These are phyloP conservation scores for Fusarium pseudograminearum DNA, from an alignment of 2,329 filamentous ascomycete genomes.

Conservation along the genomic window DNA sequence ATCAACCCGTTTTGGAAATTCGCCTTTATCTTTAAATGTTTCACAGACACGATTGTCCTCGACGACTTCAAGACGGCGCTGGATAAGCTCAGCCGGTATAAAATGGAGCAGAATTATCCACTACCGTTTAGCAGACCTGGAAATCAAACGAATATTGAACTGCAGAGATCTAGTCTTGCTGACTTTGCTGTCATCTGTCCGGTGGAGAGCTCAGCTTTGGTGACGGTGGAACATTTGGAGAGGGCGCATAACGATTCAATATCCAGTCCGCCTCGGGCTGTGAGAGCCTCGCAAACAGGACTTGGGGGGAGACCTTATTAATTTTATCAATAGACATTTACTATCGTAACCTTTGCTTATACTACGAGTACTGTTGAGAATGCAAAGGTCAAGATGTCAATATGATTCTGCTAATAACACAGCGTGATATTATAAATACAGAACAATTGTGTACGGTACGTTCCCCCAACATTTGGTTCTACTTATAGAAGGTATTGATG, in stretches of 20 bases:
- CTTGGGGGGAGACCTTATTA: neutral
- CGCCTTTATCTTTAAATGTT: constrained; percentile 62
- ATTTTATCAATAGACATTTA: too few species aligned
- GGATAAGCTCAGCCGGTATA: constrained; percentile 48
- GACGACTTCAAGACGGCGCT: constrained; percentile 75
- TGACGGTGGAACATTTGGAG: constrained; percentile 13
- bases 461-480: too few species aligned
- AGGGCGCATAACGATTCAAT: neutral
- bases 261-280: neutral
- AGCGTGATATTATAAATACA: too few species aligned
- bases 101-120: constrained; percentile 26
- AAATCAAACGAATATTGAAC: neutral
- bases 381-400: too few species aligned
- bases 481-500: too few species aligned
- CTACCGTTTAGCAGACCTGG: constrained; percentile 28
- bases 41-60: constrained; percentile 74
- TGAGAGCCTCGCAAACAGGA: neutral
- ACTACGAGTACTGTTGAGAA: too few species aligned
- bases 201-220: neutral
- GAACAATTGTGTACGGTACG: too few species aligned
- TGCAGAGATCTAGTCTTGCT: rapidly evolving
- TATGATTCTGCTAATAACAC: too few species aligned
- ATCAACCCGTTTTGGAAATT: constrained; percentile 43
- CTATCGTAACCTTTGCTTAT: too few species aligned
- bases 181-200: neutral